A percentile compares a stretch with the other conserved stretches of the same genome.
Conservation (phyloP, 495 filamentous ascomycete genomes). For the Penicillium robsamsonii region DNA sequence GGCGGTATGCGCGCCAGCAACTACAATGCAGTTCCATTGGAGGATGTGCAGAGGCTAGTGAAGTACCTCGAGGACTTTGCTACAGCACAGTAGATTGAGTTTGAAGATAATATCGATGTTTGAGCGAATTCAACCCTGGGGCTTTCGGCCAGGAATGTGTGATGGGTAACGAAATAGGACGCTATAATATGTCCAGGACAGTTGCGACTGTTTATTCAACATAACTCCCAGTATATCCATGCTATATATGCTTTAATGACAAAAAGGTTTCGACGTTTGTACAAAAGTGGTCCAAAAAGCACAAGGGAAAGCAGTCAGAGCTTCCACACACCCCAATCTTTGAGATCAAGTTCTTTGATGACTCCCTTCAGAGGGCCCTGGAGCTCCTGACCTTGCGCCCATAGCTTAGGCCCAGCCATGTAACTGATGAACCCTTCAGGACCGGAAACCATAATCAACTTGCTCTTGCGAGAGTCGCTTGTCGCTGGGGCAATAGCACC, state of each 20-base stretch:
- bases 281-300: constrained; percentile 3
- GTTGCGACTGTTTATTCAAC: constrained; percentile 29
- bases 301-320: constrained; percentile 39
- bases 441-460: constrained; percentile 76
- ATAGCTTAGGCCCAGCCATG: constrained; percentile 75
- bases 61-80: constrained; percentile 62
- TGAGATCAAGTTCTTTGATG: constrained; percentile 50
- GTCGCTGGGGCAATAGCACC: constrained; percentile 29
- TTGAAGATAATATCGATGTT: constrained; percentile 3
- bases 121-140: constrained; percentile 21
- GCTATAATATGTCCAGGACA: constrained; percentile 10
- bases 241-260: constrained; percentile 20
- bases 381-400: constrained; percentile 65
- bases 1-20: constrained; percentile 54
- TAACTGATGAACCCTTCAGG: constrained; percentile 84
- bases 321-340: constrained; percentile 61
- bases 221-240: constrained; percentile 25
- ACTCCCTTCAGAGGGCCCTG: constrained; percentile 64
- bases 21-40: constrained; percentile 63
- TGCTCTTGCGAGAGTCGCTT: constrained; percentile 36
- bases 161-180: constrained; percentile 17
- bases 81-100: constrained; percentile 21
- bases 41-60: constrained; percentile 59
- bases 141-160: constrained; percentile 11
- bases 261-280: constrained; percentile 6